Conservation (phyloP, 208 protist genomes). For the Trypanosoma theileri region DNA sequence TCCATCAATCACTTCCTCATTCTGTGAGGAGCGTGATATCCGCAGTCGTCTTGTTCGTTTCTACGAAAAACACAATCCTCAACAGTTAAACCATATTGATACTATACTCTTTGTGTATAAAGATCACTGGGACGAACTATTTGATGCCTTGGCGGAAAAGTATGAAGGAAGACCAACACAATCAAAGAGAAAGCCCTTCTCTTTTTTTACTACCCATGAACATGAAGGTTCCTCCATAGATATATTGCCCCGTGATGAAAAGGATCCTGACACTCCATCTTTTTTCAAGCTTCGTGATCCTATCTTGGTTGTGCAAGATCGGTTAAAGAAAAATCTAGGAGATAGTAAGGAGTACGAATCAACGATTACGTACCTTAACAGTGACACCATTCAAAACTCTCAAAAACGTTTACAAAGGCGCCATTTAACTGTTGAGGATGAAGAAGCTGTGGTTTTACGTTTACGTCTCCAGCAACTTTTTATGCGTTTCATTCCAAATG, state of each 20-base stretch:
- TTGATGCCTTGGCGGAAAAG: constrained; percentile 17
- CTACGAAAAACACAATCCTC: constrained; percentile 21
- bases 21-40: background rate
- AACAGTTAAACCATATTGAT: constrained; percentile 15
- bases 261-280: background rate
- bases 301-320: background rate
- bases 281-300: constrained; percentile 11
- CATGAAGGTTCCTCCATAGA: background rate
- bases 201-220: background rate
- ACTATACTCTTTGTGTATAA: constrained; percentile 24
- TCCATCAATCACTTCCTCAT: background rate
- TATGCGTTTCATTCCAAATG: constrained; percentile 9
- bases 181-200: background rate
- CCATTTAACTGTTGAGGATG: background rate
- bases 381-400: no score
- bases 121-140: constrained; percentile 18
- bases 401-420: background rate
- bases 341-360: no score
- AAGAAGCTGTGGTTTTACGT: background rate
- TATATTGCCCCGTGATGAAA: background rate
- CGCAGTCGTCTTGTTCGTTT: constrained; percentile 16
- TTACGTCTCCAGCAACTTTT: constrained; percentile 14
- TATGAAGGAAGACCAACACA: background rate
- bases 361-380: background rate
- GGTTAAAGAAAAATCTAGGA: background rate